Conservation (phyloP, 768 basidiomycete species). For the Boletus pseudo-olivaceus region DNA sequence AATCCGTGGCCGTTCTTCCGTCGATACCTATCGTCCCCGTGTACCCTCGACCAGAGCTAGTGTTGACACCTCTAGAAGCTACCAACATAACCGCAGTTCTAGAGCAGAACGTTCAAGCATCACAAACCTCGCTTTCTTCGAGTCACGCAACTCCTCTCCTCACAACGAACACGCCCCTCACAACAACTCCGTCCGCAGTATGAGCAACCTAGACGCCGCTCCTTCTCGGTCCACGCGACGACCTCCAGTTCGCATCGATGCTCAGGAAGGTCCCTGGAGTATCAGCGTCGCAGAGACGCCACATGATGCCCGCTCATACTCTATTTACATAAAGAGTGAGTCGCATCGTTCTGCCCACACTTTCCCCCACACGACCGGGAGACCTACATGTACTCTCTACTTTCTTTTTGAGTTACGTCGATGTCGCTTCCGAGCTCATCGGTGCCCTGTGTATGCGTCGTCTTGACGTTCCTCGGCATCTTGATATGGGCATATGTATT, state of each 20-base stretch:
- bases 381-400: conserved; percentile 14
- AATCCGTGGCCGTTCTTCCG: conserved; percentile 27
- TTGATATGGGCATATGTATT: conserved; percentile 11
- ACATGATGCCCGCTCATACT: conserved; percentile 64
- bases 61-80: conserved; percentile 41
- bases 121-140: conserved; percentile 42
- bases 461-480: conserved; percentile 16
- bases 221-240: conserved; percentile 41
- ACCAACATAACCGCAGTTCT: conserved; percentile 35
- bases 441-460: conserved; percentile 18
- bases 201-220: conserved; percentile 43
- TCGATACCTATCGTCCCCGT: conserved; percentile 25
- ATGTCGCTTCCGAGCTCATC: conserved; percentile 28
- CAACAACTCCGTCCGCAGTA: conserved; percentile 35
- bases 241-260: conserved; percentile 60
- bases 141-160: conserved; percentile 30
- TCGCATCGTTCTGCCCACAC: conserved; percentile 22
- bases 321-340: conserved; percentile 90
- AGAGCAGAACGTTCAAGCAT: conserved; percentile 36
- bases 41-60: conserved; percentile 38
- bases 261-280: conserved; percentile 81
- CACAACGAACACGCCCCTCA: conserved; percentile 32
- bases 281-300: conserved; percentile 86
- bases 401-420: conserved; percentile 18
- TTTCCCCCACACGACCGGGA: conserved; percentile 15